These are phyloP conservation scores for Glycine tomentella DNA, from an alignment of 306 rosid species.

Conservation along the genomic window DNA sequence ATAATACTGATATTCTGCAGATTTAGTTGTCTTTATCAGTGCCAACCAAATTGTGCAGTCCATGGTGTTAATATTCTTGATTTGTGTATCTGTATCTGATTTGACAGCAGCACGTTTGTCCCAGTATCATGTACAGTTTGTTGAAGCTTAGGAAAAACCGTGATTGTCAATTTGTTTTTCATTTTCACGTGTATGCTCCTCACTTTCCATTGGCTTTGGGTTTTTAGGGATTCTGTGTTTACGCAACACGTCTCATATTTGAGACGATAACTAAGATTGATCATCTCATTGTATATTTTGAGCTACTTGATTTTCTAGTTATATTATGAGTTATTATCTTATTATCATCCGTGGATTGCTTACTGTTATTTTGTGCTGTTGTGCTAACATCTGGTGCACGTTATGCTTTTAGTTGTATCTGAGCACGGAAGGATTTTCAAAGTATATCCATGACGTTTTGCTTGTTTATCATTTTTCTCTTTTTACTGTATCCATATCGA, in stretches of 20 bases:
- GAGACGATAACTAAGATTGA: slow-evolving; percentile 34
- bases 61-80: slow-evolving; percentile 43
- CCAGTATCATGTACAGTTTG: slow-evolving; percentile 52
- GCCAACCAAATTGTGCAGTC: slow-evolving; percentile 54
- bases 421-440: not conserved
- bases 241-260: too few species aligned
- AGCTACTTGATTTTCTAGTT: slow-evolving; percentile 30
- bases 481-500: not conserved
- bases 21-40: slow-evolving; percentile 53
- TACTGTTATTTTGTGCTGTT: too few species aligned
- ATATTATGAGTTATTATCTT: not conserved
- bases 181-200: not conserved
- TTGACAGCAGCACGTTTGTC: slow-evolving; percentile 38
- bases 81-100: slow-evolving; percentile 46
- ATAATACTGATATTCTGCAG: slow-evolving; percentile 43
- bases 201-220: slow-evolving; percentile 31
- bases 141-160: slow-evolving; percentile 48
- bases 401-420: not conserved
- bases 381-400: too few species aligned
- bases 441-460: not conserved
- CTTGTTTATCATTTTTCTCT: slow-evolving; percentile 2
- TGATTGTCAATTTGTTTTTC: slow-evolving; percentile 44
- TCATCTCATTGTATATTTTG: slow-evolving; percentile 47
- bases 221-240: slow-evolving; percentile 38
- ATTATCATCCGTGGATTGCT: not conserved